Conservation (phyloP, 2,329 filamentous ascomycete genomes). For the Fusarium bulbicola region DNA sequence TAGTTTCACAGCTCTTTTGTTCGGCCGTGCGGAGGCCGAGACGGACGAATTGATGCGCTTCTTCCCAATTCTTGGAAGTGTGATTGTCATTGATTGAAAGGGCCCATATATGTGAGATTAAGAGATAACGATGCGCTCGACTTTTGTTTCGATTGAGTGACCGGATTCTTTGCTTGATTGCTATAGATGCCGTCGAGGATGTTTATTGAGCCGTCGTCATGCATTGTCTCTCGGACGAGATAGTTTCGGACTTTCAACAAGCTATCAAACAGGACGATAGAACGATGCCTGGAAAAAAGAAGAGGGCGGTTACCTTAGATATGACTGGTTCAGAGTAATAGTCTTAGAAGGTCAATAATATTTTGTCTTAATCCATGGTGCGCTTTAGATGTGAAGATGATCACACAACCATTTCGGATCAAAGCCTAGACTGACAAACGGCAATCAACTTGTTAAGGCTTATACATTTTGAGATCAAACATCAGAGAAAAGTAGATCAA, state of each 20-base stretch:
- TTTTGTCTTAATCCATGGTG: neutral
- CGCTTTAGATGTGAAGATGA: neutral
- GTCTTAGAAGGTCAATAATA: too few relatives aligned
- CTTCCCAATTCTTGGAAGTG: neutral
- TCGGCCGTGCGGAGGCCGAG: slow-evolving; percentile 33
- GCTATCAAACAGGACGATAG: too few relatives aligned
- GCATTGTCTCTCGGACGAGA: neutral
- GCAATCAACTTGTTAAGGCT: neutral
- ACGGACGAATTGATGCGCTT: slow-evolving; percentile 18
- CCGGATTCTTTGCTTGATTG: too few relatives aligned
- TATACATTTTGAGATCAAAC: neutral
- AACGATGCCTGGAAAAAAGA: too few relatives aligned
- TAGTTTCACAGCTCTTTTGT: neutral
- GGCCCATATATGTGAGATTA: neutral
- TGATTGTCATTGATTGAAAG: neutral
- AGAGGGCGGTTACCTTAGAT: too few relatives aligned
- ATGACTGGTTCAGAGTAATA: neutral
- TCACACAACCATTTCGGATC: rapidly evolving
- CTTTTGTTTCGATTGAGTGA: rapidly evolving
- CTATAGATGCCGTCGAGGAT: neutral
- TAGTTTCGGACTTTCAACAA: neutral
- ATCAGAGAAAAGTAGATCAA: neutral
- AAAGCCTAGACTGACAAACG: neutral
- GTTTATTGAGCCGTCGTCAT: neutral
- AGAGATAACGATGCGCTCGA: too few relatives aligned